Conservation (phyloP, 208 protist species). For the Acanthamoeba polyphaga region DNA sequence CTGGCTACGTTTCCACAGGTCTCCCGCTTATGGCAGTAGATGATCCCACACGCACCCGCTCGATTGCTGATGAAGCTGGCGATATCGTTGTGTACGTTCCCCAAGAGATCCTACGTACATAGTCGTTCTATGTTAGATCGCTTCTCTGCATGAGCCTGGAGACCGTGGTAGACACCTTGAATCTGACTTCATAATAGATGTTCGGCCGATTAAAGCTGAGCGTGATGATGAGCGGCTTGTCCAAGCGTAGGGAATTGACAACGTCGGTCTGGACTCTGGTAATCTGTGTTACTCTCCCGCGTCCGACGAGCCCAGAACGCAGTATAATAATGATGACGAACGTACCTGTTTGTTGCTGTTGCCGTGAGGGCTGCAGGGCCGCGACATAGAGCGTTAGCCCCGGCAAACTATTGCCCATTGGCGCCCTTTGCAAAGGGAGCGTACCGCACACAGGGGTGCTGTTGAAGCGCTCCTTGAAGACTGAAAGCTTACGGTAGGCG, state of each 20-base stretch:
- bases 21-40: slow-evolving; percentile 91
- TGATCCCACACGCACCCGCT: slow-evolving; percentile 88
- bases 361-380: slow-evolving; percentile 31
- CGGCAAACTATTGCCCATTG: background rate
- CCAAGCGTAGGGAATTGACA: background rate
- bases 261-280: slow-evolving; percentile 49
- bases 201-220: slow-evolving; percentile 71
- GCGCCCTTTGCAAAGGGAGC: background rate
- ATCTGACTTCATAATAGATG: slow-evolving; percentile 68
- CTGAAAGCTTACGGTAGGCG: slow-evolving; percentile 75
- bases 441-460: slow-evolving; percentile 18
- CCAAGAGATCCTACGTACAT: slow-evolving; percentile 77
- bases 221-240: slow-evolving; percentile 7
- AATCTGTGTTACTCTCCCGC: background rate
- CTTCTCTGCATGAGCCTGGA: background rate
- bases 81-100: slow-evolving; percentile 79
- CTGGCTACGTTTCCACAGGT: slow-evolving; percentile 87
- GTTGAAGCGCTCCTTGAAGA: slow-evolving; percentile 64
- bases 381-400: background rate
- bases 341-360: slow-evolving; percentile 39
- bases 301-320: background rate
- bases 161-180: background rate
- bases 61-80: slow-evolving; percentile 75
- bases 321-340: background rate
- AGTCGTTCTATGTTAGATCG: background rate